Evolutionary conservation across 306 rosid species (phyloP), one percentile per base, ranked within the genome.

Genomic region (Ochetophila trinervis): DNA sequence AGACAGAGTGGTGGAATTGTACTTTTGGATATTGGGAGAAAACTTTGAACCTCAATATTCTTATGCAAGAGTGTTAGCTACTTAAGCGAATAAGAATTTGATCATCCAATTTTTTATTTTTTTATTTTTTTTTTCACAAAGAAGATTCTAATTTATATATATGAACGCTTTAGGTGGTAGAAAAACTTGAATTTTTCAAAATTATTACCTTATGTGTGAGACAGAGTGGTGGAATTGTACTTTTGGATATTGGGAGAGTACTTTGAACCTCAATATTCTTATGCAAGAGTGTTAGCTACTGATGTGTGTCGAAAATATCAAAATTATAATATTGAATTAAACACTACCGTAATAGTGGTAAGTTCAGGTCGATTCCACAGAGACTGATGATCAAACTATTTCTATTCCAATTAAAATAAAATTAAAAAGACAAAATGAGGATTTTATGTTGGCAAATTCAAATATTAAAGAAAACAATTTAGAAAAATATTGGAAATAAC

Each of bases 161-260:
- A 8, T 27, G n/a, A n/a, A n/a, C 13, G 62, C 18, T 53, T 16
- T 53, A 76, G 86, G 72, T 83, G 90, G 90, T 84, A 84, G 87
- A 79, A 77, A 11, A 75, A 73, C 19, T 63, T 84, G 23, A 70
- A 79, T 22, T 30, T 67, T 13, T 5, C 36, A 44, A 67, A 1
- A 4, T 67, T 63, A 14, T 70, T 75, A 8, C 66, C 88, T 0
- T 84, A 73, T 74, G 60, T 60, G 2, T 70, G 86, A 40, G 82
- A 82, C 53, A 78, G 95, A 57, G 49, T 82, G 17, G 81, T 79
- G 13, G 93, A 87, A 71, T 47, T 47, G 44, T 79, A 70, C 70
- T 82, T 82, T 24, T 84, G 83, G 89, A 19, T 35, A 30, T 1
- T 82, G 16, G 78, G 83, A 4, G 68, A 71, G 5, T 75, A 48